These are phyloP conservation scores for Hemerocallis citrina DNA, from an alignment of 106 monocot species.

Conservation along the genomic window DNA sequence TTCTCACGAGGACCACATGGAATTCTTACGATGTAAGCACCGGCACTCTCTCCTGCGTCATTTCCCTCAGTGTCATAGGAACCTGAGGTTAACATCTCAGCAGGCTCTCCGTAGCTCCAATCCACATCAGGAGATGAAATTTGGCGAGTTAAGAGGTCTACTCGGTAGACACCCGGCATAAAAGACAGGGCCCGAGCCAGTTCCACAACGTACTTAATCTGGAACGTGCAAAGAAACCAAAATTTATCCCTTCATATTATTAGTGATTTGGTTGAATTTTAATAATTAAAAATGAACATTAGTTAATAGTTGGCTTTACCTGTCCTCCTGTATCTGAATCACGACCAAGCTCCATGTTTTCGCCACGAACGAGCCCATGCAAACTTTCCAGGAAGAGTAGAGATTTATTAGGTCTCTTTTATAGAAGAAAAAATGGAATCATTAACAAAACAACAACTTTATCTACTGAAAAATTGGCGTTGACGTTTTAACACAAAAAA, in stretches of 20 bases:
- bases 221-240: conserved; percentile 3
- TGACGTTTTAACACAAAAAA: too few relatives aligned
- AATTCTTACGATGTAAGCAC: conserved; percentile 83
- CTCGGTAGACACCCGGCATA: conserved; percentile 94
- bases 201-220: conserved; percentile 95
- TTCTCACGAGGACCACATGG: conserved; percentile 71
- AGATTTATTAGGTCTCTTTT: background rate
- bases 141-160: conserved; percentile 93
- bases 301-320: conserved; percentile 18
- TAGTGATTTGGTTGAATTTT: too few relatives aligned
- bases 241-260: background rate
- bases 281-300: background rate
- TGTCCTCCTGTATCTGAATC: conserved; percentile 97
- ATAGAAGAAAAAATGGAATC: background rate
- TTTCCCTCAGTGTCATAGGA: conserved; percentile 59
- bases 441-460: background rate
- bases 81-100: conserved; percentile 80
- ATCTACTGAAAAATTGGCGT: background rate
- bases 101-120: conserved; percentile 96
- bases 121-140: conserved; percentile 82
- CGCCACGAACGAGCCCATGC: conserved; percentile 92
- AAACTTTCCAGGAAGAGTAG: conserved; percentile 31
- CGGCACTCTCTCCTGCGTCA: conserved; percentile 78
- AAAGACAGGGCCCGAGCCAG: conserved; percentile 80
- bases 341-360: conserved; percentile 90